Conservation (phyloP, 2,329 filamentous ascomycete species). For the Aureobasidium namibiae region DNA sequence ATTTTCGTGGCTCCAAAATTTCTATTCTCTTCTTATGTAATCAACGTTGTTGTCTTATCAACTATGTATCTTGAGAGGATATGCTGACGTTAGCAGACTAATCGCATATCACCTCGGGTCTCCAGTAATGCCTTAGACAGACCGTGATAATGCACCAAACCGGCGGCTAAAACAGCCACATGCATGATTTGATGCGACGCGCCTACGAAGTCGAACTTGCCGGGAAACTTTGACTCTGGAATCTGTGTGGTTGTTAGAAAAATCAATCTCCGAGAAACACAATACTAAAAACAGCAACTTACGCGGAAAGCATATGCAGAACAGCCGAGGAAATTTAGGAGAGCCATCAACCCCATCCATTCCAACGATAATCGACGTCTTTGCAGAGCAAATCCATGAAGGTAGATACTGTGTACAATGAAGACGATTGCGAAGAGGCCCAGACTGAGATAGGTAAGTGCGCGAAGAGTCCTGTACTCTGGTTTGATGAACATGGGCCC, state of each 20-base stretch:
- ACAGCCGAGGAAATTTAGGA: constrained; percentile 15
- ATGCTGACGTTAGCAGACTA: not conserved
- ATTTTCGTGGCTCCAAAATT: too few relatives aligned
- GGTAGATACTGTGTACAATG: constrained; percentile 15
- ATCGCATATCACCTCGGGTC: not conserved
- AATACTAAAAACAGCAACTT: not conserved
- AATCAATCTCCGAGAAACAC: not conserved
- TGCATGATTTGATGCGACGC: constrained; percentile 19
- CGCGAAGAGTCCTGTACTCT: constrained; percentile 13
- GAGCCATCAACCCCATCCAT: constrained; percentile 17
- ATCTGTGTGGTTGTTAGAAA: not conserved
- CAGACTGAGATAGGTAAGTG: constrained; percentile 16
- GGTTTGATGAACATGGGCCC: constrained; percentile 15
- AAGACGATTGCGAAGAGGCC: constrained; percentile 16
- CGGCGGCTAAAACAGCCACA: constrained; percentile 15
- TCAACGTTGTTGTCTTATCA: too few relatives aligned
- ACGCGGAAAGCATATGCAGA: constrained; percentile 15
- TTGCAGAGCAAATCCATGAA: constrained; percentile 15
- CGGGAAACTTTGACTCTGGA: constrained; percentile 14
- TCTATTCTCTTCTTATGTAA: too few relatives aligned
- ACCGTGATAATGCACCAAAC: constrained; percentile 16
- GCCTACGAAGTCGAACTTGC: constrained; percentile 17
- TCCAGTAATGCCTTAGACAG: constrained; percentile 9
- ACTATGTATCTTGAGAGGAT: not conserved
- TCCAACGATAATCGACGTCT: constrained; percentile 13